A percentile compares a stretch with the other conserved stretches of the same genome.
phyloP scores from a whole-genome alignment of 768 basidiomycete genomes.

The Calocera viscosa region DNA sequence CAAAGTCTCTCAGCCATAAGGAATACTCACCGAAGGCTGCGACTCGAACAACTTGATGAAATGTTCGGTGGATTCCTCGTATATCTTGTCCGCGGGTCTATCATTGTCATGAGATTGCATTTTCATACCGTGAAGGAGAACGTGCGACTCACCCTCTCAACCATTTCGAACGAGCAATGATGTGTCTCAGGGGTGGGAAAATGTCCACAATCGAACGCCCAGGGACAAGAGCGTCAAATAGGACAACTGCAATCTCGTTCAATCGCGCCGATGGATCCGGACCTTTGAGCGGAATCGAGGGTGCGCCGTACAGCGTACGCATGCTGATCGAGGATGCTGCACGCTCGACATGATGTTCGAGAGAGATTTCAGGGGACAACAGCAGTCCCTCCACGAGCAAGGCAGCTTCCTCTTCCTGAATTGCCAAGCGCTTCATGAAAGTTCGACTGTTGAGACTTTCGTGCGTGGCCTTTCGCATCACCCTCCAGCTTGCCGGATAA shows the following conservation, averaged over 20 bases:
- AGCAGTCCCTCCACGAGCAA: not conserved
- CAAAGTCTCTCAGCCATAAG: too few relatives aligned
- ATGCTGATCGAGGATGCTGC: not conserved
- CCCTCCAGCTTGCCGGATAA: not conserved
- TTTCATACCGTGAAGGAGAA: not conserved
- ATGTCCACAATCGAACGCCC: not conserved
- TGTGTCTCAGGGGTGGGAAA: not conserved
- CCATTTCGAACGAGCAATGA: not conserved
- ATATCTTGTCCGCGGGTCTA: conserved; percentile 4
- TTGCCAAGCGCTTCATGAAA: not conserved
- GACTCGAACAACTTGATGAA: not conserved
- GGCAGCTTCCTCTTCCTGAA: not conserved
- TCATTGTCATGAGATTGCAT: not conserved
- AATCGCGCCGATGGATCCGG: not conserved
- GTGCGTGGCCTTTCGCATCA: not conserved
- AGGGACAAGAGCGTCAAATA: not conserved
- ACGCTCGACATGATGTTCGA: not conserved
- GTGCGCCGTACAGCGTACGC: not conserved
- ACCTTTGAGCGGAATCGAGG: not conserved
- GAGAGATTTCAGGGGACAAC: not conserved
- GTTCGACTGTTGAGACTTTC: not conserved
- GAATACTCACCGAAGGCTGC: not conserved
- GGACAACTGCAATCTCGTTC: not conserved
- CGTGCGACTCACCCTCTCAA: not conserved
- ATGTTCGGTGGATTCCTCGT: not conserved